A percentile compares a stretch with the other conserved stretches of the same genome.
These are phyloP conservation scores for Hymenoscyphus scutula DNA, from an alignment of 2,329 filamentous ascomycete genomes.

Conservation along the genomic window DNA sequence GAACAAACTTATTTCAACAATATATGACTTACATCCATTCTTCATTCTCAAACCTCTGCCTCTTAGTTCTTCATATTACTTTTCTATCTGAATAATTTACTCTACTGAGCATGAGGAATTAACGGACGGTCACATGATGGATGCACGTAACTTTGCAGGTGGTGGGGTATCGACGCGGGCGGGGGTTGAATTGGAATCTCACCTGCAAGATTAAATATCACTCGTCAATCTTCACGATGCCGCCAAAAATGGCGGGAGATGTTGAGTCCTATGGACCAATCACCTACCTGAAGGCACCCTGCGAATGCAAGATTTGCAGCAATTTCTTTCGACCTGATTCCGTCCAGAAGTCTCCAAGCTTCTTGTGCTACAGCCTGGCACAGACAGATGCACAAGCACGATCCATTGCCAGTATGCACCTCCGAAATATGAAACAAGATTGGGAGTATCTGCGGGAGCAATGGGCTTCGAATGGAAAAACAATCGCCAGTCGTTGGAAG, in stretches of 20 bases:
- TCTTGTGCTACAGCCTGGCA: not conserved
- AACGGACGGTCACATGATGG: no score
- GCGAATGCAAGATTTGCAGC: not conserved
- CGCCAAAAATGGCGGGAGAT: not conserved
- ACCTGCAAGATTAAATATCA: no score
- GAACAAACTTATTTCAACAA: no score
- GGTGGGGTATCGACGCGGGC: no score
- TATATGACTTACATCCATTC: no score
- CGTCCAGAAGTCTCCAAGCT: not conserved
- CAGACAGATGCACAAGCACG: not conserved
- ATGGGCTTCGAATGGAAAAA: not conserved
- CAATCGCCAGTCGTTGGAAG: slow-evolving; percentile 2
- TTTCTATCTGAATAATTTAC: no score
- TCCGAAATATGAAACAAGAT: not conserved
- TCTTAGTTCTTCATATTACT: no score
- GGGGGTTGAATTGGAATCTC: no score
- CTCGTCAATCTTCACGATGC: not conserved
- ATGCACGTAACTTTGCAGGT: no score
- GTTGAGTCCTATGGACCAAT: not conserved
- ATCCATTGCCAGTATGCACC: not conserved
- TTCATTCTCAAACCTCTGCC: no score
- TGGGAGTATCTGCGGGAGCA: not conserved
- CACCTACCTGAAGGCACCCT: not conserved
- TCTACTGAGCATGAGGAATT: no score
- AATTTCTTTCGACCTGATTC: not conserved